Percentiles rank a stretch among this genome's conserved stretches.
phyloP scores from a whole-genome alignment of 371 early-diverging fungal species.

The Mucor velutinosus region DNA sequence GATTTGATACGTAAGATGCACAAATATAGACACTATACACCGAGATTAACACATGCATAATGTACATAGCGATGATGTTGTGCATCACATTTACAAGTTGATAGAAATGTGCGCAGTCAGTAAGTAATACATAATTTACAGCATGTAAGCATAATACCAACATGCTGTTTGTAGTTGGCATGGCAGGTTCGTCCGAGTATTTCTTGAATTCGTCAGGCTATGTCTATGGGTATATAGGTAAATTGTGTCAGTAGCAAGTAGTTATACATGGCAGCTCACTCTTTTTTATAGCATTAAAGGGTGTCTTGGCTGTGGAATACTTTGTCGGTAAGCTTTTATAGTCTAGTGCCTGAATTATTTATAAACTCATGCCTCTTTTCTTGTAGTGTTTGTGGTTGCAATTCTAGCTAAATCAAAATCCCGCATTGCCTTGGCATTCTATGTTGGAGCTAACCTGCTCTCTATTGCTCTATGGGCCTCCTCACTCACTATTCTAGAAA shows the following conservation, averaged over 20 bases:
- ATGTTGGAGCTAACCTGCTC: conserved; percentile 50
- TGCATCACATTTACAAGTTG: conserved; percentile 53
- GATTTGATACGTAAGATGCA: conserved; percentile 61
- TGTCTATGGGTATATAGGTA: conserved; percentile 54
- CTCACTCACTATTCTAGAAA: conserved; percentile 43
- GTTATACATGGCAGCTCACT: background rate
- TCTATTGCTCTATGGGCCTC: conserved; percentile 58
- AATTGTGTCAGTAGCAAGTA: background rate
- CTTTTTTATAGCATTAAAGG: conserved; percentile 40
- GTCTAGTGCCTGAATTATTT: background rate
- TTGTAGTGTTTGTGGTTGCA: conserved; percentile 42
- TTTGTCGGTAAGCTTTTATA: conserved; percentile 45
- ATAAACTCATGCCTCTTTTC: background rate
- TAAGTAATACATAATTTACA: conserved; percentile 16
- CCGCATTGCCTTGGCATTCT: conserved; percentile 39
- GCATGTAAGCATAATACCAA: background rate
- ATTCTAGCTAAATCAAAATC: conserved; percentile 49
- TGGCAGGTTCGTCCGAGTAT: conserved; percentile 52
- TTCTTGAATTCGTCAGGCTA: conserved; percentile 51
- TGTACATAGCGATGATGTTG: conserved; percentile 45
- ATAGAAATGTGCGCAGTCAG: conserved; percentile 58
- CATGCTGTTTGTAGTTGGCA: conserved; percentile 32
- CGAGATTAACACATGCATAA: background rate
- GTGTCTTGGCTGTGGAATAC: conserved; percentile 56
- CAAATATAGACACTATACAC: background rate